A percentile compares a stretch with the other conserved stretches of the same genome.
Evolutionary conservation across 805 yeast genomes (phyloP).

Genomic region (Hanseniaspora pseudoguilliermondii): DNA sequence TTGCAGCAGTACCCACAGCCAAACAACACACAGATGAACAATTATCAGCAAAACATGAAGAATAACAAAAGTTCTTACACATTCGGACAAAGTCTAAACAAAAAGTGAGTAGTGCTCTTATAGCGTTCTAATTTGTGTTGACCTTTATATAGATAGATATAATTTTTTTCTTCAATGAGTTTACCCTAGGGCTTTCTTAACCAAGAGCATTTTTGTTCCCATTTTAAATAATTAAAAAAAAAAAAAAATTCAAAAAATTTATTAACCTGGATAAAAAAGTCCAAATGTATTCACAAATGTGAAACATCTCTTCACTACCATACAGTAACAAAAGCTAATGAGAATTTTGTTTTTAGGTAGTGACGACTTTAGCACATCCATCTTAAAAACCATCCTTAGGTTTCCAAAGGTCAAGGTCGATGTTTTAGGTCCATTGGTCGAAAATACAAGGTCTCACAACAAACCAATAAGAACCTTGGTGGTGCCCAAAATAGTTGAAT

Average conservation of each 20-base stretch:
- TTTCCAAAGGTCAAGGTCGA: conserved; percentile 20
- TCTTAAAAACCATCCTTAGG: conserved; percentile 28
- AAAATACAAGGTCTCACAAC: conserved; percentile 26
- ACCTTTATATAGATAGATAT: no score
- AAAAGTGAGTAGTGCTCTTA: neutral
- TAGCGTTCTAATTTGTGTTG: no score
- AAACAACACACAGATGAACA: neutral
- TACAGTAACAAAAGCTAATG: conserved; percentile 7
- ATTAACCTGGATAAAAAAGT: no score
- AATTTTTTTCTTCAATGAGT: no score
- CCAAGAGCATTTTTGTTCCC: no score
- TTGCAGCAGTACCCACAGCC: conserved; percentile 17
- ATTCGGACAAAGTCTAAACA: neutral
- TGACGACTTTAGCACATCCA: conserved; percentile 52
- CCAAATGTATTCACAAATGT: no score
- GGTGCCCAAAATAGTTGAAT: conserved; percentile 3
- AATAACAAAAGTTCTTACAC: neutral
- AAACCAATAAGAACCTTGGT: neutral
- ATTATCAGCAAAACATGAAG: conserved; percentile 13
- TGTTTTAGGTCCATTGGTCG: conserved; percentile 39
- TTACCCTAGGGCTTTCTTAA: no score
- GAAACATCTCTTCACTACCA: no score
- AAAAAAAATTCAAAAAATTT: no score
- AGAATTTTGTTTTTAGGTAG: conserved; percentile 64
- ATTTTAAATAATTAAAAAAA: no score